Evolutionary conservation across 2,329 filamentous ascomycete genomes (phyloP), one percentile per base, ranked within the genome.

Genomic region (Chaetomium sp.): DNA sequence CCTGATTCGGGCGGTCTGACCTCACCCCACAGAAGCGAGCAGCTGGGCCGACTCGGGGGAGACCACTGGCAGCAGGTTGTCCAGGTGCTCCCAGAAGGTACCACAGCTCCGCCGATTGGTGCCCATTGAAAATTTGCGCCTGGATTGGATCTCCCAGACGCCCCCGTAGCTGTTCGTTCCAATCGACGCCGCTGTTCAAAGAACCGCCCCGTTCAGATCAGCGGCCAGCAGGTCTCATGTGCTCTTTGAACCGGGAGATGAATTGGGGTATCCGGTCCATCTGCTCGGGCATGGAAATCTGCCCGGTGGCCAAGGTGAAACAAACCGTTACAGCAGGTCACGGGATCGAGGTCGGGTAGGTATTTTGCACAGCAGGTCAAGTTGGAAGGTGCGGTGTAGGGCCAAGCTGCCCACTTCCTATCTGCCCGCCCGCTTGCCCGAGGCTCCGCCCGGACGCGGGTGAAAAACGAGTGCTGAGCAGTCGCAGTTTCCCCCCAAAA

Each of bases 21-120:
- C 61, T 67, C 66, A 69, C 66, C 38, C 60, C 62, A 66, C 65
- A 67, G 63, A 65, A 68, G 61, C 64, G 63, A 49, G 38, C 25
- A 49, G 38, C 25, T 35, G 33, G 63, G 62, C 42, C 35, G 45
- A 55, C 38, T 63, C n/a, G 25, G 51, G 60, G 42, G 57, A 42
- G 29, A 50, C 25, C 25, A 58, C 45, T 50, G 49, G 58, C 16
- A 25, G n/a, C n/a, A n/a, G n/a, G 19, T 35, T 33, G 51, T 55
- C 27, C 35, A 13, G 27, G 53, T 55, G 42, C 9, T 29, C 38
- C 31, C 29, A 16, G 35, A 16, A 38, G 3, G 51, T 35, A 51
- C 42, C 53, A 51, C 45, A 60, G 45, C 33, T 47, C 50, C 59
- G 60, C 42, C 60, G 47, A 61, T 65, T 63, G 57, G 57, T 57